Conservation (phyloP, 83 land plant genomes). For the Thuja plicata region DNA sequence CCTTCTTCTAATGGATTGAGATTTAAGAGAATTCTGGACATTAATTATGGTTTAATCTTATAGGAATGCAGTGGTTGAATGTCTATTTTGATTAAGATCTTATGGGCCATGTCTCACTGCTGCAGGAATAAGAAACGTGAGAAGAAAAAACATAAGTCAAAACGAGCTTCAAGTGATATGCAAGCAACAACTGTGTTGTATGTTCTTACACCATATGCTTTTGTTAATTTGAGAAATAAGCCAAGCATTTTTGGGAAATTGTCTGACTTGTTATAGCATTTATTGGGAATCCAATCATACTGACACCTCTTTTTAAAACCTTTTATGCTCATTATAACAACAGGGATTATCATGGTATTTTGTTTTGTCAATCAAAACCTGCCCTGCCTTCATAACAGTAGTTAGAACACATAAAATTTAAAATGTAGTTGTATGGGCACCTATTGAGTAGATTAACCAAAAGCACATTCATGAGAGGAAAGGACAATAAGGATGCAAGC, state of each 20-base stretch:
- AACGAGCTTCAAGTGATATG: slow-evolving; percentile 27
- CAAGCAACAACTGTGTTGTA: background rate
- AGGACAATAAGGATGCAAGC: background rate
- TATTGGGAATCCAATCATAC: background rate
- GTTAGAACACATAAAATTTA: background rate
- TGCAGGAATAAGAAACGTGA: slow-evolving; percentile 54
- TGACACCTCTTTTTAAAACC: background rate
- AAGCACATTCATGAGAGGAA: background rate
- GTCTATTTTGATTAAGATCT: background rate
- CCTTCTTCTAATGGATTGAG: background rate
- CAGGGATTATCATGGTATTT: background rate
- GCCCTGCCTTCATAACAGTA: background rate
- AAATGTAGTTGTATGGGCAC: background rate
- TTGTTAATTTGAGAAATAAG: background rate
- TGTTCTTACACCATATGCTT: background rate
- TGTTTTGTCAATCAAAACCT: background rate
- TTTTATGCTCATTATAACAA: background rate
- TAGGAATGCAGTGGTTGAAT: background rate
- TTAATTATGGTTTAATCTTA: background rate
- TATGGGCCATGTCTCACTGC: background rate
- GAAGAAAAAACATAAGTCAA: slow-evolving; percentile 65
- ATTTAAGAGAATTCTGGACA: background rate
- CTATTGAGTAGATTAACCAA: background rate
- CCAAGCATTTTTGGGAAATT: background rate
- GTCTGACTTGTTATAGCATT: background rate